A percentile compares a stretch with the other conserved stretches of the same genome.
These are phyloP conservation scores for Hibiscus tridactylites DNA, from an alignment of 345 rosid genomes.

Conservation along the genomic window DNA sequence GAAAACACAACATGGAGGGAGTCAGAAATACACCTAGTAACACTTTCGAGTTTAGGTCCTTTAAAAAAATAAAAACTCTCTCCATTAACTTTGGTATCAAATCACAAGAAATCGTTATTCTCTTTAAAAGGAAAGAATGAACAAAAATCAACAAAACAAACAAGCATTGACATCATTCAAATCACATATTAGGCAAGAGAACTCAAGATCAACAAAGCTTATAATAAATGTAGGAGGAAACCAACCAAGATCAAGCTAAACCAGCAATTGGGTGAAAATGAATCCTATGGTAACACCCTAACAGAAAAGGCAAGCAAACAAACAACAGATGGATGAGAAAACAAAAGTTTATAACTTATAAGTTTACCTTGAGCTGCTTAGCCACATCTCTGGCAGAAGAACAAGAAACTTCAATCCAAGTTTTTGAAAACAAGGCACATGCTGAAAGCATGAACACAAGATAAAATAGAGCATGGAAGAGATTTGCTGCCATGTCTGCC, in stretches of 20 bases:
- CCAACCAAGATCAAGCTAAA: neutral
- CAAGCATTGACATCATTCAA: neutral
- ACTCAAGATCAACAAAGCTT: neutral
- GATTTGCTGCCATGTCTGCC: slow-evolving; percentile 67
- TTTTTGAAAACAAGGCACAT: slow-evolving; percentile 70
- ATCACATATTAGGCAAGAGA: neutral
- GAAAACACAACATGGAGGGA: slow-evolving; percentile 8
- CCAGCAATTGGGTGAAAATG: neutral
- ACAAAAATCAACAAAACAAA: neutral
- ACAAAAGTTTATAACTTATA: neutral
- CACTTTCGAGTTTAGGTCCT: neutral
- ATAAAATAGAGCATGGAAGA: slow-evolving; percentile 70
- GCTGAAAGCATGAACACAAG: slow-evolving; percentile 70
- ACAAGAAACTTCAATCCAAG: slow-evolving; percentile 84
- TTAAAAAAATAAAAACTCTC: neutral
- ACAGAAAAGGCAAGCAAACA: neutral
- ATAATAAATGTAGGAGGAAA: neutral
- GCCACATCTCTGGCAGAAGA: slow-evolving; percentile 76
- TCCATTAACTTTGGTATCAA: neutral
- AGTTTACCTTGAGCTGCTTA: slow-evolving; percentile 64
- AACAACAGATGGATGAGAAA: neutral
- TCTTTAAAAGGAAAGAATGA: neutral
- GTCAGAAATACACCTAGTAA: neutral
- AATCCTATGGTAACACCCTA: neutral
- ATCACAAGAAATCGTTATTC: too few species aligned